Evolutionary conservation across 129 eudicot genomes (phyloP), one percentile per base, ranked within the genome.

Genomic region (Flaveria ramosissima): DNA sequence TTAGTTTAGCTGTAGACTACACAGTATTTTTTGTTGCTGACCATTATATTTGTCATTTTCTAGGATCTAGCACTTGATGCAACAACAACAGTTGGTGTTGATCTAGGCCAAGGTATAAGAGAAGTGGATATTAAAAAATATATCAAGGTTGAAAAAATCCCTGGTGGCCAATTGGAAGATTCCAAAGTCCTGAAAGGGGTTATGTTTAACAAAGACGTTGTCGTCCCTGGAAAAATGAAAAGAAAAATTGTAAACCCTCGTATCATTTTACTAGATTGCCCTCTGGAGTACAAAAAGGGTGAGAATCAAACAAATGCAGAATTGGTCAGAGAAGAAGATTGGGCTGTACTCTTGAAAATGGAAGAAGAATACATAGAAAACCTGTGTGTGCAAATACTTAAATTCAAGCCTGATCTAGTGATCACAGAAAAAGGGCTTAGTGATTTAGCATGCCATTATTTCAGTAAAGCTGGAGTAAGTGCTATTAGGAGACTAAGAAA

Each of bases 261-360:
- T 41, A 78, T 92, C 78, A 86, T 89, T 39, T 84, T 92, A 56
- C 94, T 92, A 41, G 96, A 92, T 79, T 89, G 90, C 68, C 91
- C 96, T 48, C 77, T 93, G 45, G 98, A 93, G 63, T 93, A 93
- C 83, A 93, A 93, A 80, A 90, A 93, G 74, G 98, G 98, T 6
- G 98, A 93, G 86, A 88, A 93, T 70, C 97, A 93, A 74, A 93
- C 98, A 24, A 93, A 93, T 68, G 98, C 98, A 15, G 98, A 93
- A 67, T 71, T 93, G 66, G 71, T 93, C 36, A 78, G 86, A 69
- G 98, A 93, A 83, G 98, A 93, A 78, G 98, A 93, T 52, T 93
- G 97, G 98, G 88, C 88, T 8, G 88, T 90, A 50, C 88, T 92
- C 17, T 81, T 90, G 43, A 90, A 90, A 84, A 88, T 92, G 98